phyloP scores from a whole-genome alignment of 345 rosid genomes.

The Euphorbia lathyris region DNA sequence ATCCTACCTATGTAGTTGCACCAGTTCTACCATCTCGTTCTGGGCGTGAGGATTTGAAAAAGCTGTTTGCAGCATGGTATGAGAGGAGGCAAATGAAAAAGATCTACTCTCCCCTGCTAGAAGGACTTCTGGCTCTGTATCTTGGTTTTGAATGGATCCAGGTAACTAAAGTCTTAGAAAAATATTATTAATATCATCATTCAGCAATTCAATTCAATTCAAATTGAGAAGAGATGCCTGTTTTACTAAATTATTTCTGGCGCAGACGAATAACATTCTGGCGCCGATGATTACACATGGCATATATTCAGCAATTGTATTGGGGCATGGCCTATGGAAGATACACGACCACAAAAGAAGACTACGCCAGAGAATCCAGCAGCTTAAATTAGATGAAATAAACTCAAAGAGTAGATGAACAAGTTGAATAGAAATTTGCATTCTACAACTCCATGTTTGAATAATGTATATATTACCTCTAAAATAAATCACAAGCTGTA shows the following conservation, averaged over 20 bases:
- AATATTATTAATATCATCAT: background rate
- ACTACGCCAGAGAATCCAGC: constrained; percentile 68
- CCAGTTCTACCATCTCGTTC: constrained; percentile 70
- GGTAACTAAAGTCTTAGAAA: constrained; percentile 35
- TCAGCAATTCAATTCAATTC: background rate
- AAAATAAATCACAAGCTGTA: background rate
- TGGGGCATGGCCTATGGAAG: constrained; percentile 94
- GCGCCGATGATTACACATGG: constrained; percentile 91
- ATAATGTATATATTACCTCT: background rate
- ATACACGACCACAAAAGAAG: constrained; percentile 77
- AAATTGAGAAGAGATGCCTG: background rate
- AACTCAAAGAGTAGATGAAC: constrained; percentile 22
- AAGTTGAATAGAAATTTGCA: background rate
- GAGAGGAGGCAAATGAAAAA: constrained; percentile 96
- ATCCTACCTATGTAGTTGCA: constrained; percentile 84
- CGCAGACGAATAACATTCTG: constrained; percentile 79
- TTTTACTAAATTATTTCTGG: background rate
- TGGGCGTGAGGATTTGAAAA: constrained; percentile 69
- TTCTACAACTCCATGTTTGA: background rate
- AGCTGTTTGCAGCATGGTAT: constrained; percentile 95
- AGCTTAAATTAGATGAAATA: constrained; percentile 44
- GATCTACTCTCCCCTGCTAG: constrained; percentile 92
- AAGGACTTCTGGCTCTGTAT: constrained; percentile 86
- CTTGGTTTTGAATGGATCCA: constrained; percentile 94
- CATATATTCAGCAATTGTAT: constrained; percentile 71